Conservation (phyloP, 2,329 filamentous ascomycete species). For the Penicillium rolfsii region DNA sequence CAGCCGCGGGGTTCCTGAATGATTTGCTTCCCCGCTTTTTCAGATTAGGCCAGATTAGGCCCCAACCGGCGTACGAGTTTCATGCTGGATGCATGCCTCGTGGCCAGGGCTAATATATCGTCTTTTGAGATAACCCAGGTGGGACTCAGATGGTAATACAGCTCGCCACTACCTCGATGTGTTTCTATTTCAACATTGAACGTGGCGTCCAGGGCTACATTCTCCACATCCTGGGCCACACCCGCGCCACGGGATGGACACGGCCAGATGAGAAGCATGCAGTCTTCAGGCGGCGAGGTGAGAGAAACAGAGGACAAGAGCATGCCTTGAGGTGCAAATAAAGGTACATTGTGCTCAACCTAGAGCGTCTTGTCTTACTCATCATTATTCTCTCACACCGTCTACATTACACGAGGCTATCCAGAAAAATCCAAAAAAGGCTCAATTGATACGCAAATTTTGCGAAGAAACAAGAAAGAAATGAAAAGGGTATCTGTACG, state of each 20-base stretch:
- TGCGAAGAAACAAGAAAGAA: not conserved
- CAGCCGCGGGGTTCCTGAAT: slow-evolving; percentile 21
- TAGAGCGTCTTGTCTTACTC: not conserved
- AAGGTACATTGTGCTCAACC: not conserved
- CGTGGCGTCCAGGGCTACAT: not conserved
- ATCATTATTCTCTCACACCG: not conserved
- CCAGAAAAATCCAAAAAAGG: not conserved
- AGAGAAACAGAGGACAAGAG: no score
- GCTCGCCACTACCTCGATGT: not conserved
- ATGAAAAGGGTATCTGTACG: slow-evolving; percentile 31
- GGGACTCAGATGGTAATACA: no score
- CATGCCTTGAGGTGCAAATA: no score
- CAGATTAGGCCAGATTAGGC: not conserved
- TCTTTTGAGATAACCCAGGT: not conserved
- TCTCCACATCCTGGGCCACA: not conserved
- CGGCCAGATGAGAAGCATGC: not conserved
- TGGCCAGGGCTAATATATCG: not conserved
- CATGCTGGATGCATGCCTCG: not conserved
- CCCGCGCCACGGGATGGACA: not conserved
- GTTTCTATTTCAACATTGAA: not conserved
- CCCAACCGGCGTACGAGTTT: not conserved
- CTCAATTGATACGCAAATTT: slow-evolving; percentile 9
- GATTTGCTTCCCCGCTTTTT: not conserved
- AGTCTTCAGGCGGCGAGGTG: not conserved
- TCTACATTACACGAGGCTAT: not conserved